phyloP scores from a whole-genome alignment of 176 grass and related monocot genomes.

The Carex cristatella region DNA sequence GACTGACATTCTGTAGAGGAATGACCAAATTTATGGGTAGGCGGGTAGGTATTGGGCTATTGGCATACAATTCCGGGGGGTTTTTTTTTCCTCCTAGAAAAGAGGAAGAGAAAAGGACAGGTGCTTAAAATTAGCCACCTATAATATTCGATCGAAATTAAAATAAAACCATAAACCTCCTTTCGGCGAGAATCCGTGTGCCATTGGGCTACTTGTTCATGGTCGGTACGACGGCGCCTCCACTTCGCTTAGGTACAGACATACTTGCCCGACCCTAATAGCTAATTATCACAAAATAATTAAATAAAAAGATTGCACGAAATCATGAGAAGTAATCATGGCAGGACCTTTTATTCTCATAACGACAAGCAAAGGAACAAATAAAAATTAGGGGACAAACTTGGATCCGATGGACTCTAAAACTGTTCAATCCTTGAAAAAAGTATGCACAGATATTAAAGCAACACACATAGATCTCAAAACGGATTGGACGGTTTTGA shows the following conservation, averaged over 20 bases:
- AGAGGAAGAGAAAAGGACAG: neutral
- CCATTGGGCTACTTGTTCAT: neutral
- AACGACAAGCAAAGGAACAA: neutral
- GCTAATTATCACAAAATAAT: constrained; percentile 2
- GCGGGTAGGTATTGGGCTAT: neutral
- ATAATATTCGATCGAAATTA: neutral
- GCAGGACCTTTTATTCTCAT: neutral
- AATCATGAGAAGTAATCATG: neutral
- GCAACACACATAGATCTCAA: too few species aligned
- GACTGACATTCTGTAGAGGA: neutral
- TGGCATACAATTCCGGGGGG: neutral
- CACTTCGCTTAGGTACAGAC: neutral
- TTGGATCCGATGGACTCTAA: too few species aligned
- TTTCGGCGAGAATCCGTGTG: constrained; percentile 2
- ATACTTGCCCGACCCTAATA: neutral
- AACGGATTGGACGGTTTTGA: too few species aligned
- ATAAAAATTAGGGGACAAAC: neutral
- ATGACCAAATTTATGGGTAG: neutral
- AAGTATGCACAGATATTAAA: too few species aligned
- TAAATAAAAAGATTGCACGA: neutral
- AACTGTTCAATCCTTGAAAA: too few species aligned
- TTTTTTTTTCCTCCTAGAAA: neutral
- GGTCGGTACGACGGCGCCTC: constrained; percentile 1
- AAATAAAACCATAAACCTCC: neutral
- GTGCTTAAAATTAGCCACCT: neutral